Conservation (phyloP, 2,329 filamentous ascomycete species). For the Diaporthe eres region DNA sequence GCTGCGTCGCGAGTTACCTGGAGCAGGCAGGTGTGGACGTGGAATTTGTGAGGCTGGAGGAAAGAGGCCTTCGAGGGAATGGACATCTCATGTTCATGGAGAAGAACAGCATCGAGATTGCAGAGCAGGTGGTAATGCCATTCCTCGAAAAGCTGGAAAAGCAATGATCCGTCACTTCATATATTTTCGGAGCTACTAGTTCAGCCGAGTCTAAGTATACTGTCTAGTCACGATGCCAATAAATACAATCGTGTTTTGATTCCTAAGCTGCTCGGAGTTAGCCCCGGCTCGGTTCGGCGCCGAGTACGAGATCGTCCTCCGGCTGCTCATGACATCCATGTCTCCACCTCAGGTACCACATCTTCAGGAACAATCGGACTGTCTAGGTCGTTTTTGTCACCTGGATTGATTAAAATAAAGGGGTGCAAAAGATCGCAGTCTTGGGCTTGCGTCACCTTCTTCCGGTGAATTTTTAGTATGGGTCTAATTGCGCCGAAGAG, state of each 20-base stretch:
- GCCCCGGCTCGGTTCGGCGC: background rate
- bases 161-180: background rate
- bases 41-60: conserved; percentile 58
- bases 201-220: background rate
- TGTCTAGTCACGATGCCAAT: no score
- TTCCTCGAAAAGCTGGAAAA: conserved; percentile 7
- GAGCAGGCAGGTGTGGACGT: conserved; percentile 57
- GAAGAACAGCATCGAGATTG: conserved; percentile 60
- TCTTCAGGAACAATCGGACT: background rate
- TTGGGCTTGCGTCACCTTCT: conserved; percentile 1
- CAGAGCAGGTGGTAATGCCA: background rate
- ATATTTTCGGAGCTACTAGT: background rate
- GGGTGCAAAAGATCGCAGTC: background rate
- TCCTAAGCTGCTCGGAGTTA: background rate
- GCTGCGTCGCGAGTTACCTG: conserved; percentile 57
- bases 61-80: conserved; percentile 59
- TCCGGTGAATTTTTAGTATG: background rate
- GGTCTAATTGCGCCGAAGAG: background rate
- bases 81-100: conserved; percentile 65
- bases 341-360: background rate
- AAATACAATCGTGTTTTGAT: background rate
- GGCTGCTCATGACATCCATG: background rate
- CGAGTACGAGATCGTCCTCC: background rate
- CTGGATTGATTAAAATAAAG: background rate
- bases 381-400: background rate